Evolutionary conservation across 805 yeast species (phyloP).

Genomic region (Jamesozyma gamospora): DNA sequence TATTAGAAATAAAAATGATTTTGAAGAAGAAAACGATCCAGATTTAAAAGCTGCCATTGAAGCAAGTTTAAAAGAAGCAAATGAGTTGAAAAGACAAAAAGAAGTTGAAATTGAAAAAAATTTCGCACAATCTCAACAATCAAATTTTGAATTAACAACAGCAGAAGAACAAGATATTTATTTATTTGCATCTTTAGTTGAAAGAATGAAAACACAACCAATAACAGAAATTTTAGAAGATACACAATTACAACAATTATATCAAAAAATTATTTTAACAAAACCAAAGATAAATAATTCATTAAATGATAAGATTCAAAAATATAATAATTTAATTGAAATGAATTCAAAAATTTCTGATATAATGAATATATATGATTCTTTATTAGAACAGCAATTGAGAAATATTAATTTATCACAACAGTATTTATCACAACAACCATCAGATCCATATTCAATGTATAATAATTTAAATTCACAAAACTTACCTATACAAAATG

Average conservation of each 20-base stretch:
- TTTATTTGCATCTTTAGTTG: conserved; percentile 59
- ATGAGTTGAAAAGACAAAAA: conserved; percentile 30
- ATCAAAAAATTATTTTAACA: conserved; percentile 47
- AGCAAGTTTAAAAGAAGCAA: conserved; percentile 73
- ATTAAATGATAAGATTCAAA: conserved; percentile 45
- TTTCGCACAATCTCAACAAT: conserved; percentile 3
- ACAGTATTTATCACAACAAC: conserved; percentile 22
- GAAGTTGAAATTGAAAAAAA: conserved; percentile 6
- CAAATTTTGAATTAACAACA: conserved; percentile 34
- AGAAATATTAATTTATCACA: conserved; percentile 31
- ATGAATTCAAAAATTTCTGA: conserved; percentile 72
- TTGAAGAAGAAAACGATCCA: conserved; percentile 71
- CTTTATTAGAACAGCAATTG: conserved; percentile 50
- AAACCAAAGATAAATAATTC: conserved; percentile 63
- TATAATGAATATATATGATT: conserved; percentile 67
- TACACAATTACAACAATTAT: conserved; percentile 31
- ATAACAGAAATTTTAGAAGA: conserved; percentile 31
- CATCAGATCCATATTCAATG: conserved; percentile 20
- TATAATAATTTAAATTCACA: conserved; percentile 3
- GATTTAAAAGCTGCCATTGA: conserved; percentile 91
- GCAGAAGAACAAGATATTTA: conserved; percentile 63
- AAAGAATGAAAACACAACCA: conserved; percentile 39
- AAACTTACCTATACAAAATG: neutral
- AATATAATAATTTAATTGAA: conserved; percentile 57
- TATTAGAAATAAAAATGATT: conserved; percentile 30